Evolutionary conservation across 2,329 filamentous ascomycete species (phyloP), one percentile per base, ranked within the genome.

Genomic region (Sporothrix humicola): DNA sequence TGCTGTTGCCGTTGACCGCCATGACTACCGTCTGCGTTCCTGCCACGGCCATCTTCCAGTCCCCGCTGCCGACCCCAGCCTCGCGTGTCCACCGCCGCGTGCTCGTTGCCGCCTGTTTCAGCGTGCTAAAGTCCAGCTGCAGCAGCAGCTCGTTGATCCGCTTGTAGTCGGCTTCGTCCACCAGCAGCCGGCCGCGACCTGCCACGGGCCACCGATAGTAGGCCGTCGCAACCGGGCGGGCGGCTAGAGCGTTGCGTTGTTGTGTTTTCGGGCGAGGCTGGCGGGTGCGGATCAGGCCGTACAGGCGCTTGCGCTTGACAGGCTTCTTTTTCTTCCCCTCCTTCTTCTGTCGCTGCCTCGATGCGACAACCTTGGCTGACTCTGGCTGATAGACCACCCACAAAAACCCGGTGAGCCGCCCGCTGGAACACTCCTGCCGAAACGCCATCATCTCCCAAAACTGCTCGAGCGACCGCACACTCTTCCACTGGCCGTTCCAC

Each of bases 361-460:
- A 44, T 9, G 31, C 37, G 6, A 42, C 12, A 1, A 6, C 1
- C 26, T 10, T 2, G 10, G 52, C 20, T 3, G 2, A 1, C 8
- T 46, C 74, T 10, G 89, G 86, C 48, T 94, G 91, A 76, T 98
- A 92, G 0, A 98, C 91, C 37, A 98, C 84, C 95, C 97, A 99
- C 37, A 98, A 87, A 77, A 99, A 99, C 0, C 97, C 97, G 0
- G 97, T 97, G 79, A 97, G 87, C 20, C 95, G 88, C 0, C 96
- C 97, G 48, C 94, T 93, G 0, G 95, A 97, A 79, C 96, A 99
- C 80, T 99, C 96, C 80, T 98, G 96, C 73, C 96, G 87, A 79
- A 93, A 98, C 0, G 95, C 92, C 95, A 99, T 98, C 87, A 97
- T 92, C 75, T 99, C 96, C 96, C 96, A 99, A 79, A 99, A 99